These are phyloP conservation scores for Pyrenopolyporus hunteri DNA, from an alignment of 495 filamentous ascomycete species.

Conservation along the genomic window DNA sequence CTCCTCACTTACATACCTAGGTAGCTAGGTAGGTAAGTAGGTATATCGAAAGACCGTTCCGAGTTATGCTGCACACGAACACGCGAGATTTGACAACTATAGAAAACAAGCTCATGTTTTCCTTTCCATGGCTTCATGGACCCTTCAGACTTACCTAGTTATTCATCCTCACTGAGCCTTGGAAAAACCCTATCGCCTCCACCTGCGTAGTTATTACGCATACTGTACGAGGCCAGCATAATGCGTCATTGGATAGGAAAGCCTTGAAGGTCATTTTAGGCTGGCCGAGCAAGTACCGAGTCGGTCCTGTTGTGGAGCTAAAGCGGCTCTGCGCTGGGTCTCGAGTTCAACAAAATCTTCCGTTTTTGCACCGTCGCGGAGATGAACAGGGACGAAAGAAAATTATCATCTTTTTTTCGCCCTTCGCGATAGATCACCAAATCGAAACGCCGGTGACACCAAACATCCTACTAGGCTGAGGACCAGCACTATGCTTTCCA, in stretches of 20 bases:
- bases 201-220: no score
- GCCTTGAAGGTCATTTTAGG: constrained; percentile 13
- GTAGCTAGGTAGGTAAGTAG: no score
- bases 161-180: no score
- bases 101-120: background rate
- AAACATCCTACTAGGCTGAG: background rate
- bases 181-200: no score
- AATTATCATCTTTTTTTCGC: background rate
- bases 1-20: background rate
- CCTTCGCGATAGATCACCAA: background rate
- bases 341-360: constrained; percentile 18
- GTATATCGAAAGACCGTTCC: constrained; percentile 1
- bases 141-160: background rate
- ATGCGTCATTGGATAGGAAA: constrained; percentile 23
- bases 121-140: background rate
- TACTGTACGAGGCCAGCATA: constrained; percentile 15
- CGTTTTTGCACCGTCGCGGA: constrained; percentile 11
- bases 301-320: constrained; percentile 39
- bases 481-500: constrained; percentile 1
- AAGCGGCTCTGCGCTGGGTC: constrained; percentile 38
- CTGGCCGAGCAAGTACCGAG: constrained; percentile 39
- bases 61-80: background rate
- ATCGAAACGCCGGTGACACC: constrained; percentile 19
- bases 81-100: no score
- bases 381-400: constrained; percentile 1